phyloP scores from a whole-genome alignment of 2,329 filamentous ascomycete species.

The Alternaria triticimaculans region DNA sequence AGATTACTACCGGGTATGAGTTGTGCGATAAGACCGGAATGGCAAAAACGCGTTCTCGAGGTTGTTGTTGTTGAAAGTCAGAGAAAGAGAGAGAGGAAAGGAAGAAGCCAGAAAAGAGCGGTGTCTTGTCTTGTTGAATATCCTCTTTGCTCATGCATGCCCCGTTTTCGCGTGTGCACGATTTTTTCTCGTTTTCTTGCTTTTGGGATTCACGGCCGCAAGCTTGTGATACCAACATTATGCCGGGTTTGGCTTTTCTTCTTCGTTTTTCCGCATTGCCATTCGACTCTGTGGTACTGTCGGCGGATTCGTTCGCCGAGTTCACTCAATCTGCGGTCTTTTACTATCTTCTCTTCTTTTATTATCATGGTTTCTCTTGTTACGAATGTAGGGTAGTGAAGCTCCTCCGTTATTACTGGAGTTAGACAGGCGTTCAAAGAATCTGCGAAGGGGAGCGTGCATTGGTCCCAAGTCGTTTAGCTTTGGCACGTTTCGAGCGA shows the following conservation, averaged over 20 bases:
- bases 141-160: not conserved
- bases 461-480: not conserved
- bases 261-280: not conserved
- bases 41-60: not conserved
- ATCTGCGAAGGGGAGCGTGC: not conserved
- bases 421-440: not conserved
- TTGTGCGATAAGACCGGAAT: not conserved
- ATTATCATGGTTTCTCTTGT: not conserved
- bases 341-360: not conserved
- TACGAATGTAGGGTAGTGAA: not conserved
- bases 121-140: not conserved
- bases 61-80: not conserved
- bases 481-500: not conserved
- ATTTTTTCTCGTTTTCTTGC: not conserved
- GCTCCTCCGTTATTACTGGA: not conserved
- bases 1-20: not conserved
- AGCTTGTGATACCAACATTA: not conserved
- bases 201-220: not conserved
- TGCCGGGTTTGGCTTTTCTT: not conserved
- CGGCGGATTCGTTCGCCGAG: not conserved
- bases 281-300: not conserved
- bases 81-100: not conserved
- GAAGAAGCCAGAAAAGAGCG: not conserved
- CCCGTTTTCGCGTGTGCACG: not conserved
- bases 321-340: not conserved